phyloP scores from a whole-genome alignment of 2,329 filamentous ascomycete species.

The Laburnicola sp. region DNA sequence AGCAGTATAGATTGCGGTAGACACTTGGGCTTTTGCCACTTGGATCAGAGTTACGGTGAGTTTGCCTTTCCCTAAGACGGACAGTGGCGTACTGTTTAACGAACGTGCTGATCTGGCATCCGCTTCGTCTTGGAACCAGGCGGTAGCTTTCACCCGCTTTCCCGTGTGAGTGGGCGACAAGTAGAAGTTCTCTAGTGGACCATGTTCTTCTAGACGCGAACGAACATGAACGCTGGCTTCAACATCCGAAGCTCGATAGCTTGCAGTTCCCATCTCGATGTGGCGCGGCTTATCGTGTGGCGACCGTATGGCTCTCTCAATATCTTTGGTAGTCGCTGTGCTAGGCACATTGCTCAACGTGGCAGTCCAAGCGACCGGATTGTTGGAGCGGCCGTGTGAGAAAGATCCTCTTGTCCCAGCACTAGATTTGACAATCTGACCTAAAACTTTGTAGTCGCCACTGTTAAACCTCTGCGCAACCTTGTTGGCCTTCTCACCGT shows the following conservation, averaged over 20 bases:
- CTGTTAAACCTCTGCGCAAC: conserved; percentile 5
- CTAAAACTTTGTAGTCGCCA: conserved; percentile 4
- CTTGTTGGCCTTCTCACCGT: conserved; percentile 2
- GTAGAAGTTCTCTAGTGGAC: conserved; percentile 12
- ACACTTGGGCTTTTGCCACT: conserved; percentile 48
- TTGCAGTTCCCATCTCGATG: conserved; percentile 9
- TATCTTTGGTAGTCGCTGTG: neutral
- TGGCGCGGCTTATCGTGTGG: conserved; percentile 7
- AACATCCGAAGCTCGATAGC: conserved; percentile 12
- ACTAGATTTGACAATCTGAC: conserved; percentile 3
- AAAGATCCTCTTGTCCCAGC: neutral
- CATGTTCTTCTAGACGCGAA: conserved; percentile 12
- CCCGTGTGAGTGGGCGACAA: conserved; percentile 6
- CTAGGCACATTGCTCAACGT: conserved; percentile 5
- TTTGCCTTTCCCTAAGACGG: conserved; percentile 36
- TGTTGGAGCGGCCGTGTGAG: neutral
- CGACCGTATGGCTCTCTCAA: conserved; percentile 1
- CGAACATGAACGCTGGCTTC: conserved; percentile 16
- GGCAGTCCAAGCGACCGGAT: conserved; percentile 9
- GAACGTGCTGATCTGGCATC: conserved; percentile 40
- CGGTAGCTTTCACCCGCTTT: conserved; percentile 43
- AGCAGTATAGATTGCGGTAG: conserved; percentile 37
- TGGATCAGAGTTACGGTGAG: conserved; percentile 46
- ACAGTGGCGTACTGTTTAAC: conserved; percentile 38
- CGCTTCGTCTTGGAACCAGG: conserved; percentile 44